These are phyloP conservation scores for Prunus campanulata DNA, from an alignment of 306 rosid species.

Conservation along the genomic window DNA sequence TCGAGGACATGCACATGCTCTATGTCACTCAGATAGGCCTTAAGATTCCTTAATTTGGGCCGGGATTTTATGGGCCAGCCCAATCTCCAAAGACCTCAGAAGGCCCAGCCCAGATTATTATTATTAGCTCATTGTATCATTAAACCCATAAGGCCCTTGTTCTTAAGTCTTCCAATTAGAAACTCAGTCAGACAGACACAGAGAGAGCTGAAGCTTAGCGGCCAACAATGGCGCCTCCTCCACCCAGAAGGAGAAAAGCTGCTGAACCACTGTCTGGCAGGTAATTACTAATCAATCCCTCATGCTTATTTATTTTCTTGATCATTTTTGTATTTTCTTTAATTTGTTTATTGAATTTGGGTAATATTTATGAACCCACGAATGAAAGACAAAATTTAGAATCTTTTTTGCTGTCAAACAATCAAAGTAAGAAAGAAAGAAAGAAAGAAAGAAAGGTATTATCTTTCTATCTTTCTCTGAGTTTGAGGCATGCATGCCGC, in stretches of 20 bases:
- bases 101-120: background rate
- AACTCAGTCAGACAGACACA: background rate
- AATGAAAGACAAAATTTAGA: background rate
- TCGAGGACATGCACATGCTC: background rate
- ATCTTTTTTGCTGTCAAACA: background rate
- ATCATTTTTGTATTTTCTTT: background rate
- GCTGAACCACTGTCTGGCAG: constrained; percentile 29
- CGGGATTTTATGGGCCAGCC: background rate
- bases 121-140: background rate
- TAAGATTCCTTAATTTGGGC: background rate
- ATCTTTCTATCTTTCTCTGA: background rate
- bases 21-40: background rate
- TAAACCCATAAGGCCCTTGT: background rate
- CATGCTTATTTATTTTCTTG: background rate
- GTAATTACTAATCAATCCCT: constrained; percentile 10
- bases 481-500: background rate
- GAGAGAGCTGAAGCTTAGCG: background rate
- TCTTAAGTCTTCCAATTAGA: background rate
- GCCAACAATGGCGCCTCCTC: constrained; percentile 18
- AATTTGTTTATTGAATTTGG: background rate
- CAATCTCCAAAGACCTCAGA: background rate
- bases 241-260: constrained; percentile 32
- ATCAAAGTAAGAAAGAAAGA: background rate
- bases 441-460: background rate
- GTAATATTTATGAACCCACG: background rate